Conservation (phyloP, 352 stramenopile species). For the Globisporangium nunn region DNA sequence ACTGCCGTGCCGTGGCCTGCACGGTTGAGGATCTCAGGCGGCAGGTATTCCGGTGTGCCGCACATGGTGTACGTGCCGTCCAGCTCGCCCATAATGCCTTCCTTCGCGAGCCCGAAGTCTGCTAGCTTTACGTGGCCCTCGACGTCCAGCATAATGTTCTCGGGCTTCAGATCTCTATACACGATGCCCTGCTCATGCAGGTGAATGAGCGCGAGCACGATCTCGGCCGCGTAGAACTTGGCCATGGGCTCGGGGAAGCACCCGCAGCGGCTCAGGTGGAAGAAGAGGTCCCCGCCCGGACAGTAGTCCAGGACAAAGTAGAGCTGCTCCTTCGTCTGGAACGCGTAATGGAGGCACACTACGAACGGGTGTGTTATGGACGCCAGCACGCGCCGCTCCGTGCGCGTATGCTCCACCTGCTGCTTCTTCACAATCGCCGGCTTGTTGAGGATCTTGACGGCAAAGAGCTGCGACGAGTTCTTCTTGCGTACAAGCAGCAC, state of each 20-base stretch:
- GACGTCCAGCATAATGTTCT: constrained; percentile 86
- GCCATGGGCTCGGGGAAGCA: constrained; percentile 80
- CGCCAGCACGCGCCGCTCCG: constrained; percentile 76
- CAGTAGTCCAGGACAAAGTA: constrained; percentile 88
- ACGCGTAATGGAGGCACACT: constrained; percentile 84
- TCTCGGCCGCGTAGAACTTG: constrained; percentile 81
- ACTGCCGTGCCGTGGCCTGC: constrained; percentile 67
- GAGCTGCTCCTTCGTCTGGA: constrained; percentile 79
- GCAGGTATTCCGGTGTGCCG: constrained; percentile 82
- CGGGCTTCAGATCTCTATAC: constrained; percentile 78
- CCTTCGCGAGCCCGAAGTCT: constrained; percentile 77
- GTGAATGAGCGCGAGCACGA: constrained; percentile 80
- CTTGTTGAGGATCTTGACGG: constrained; percentile 84
- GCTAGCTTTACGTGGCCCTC: constrained; percentile 77
- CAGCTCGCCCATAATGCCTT: constrained; percentile 65
- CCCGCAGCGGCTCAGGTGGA: constrained; percentile 63
- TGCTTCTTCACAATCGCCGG: constrained; percentile 72
- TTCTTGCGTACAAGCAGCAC: constrained; percentile 86
- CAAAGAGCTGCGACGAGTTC: constrained; percentile 62
- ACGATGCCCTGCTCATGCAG: constrained; percentile 82
- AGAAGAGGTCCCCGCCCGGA: constrained; percentile 79
- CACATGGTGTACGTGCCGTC: constrained; percentile 82
- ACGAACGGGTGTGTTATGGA: constrained; percentile 84
- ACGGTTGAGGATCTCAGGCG: constrained; percentile 78
- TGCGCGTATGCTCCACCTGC: constrained; percentile 78